A percentile compares a stretch with the other conserved stretches of the same genome.
These are phyloP conservation scores for Sphaerostilbella broomeana DNA, from an alignment of 2,329 filamentous ascomycete genomes.

Conservation along the genomic window DNA sequence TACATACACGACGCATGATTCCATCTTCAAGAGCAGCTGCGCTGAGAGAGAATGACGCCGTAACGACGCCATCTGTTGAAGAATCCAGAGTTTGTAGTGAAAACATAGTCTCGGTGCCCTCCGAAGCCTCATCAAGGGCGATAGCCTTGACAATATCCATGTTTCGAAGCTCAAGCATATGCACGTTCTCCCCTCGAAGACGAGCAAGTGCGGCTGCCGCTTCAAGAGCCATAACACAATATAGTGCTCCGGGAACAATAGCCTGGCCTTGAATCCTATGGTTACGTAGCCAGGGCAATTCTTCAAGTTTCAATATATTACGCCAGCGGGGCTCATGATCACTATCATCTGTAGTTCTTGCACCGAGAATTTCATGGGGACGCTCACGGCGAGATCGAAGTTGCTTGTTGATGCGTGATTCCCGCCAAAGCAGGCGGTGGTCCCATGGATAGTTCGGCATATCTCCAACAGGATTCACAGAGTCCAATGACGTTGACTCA, in stretches of 20 bases:
- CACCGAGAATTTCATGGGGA: background rate
- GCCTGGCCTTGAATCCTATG: conserved; percentile 23
- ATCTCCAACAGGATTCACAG: background rate
- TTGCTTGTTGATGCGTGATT: background rate
- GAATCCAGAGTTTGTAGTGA: background rate
- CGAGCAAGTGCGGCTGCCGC: conserved; percentile 13
- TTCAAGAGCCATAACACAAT: conserved; percentile 32
- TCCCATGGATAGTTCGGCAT: conserved; percentile 1
- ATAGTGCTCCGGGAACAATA: conserved; percentile 22
- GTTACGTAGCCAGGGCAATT: conserved; percentile 33
- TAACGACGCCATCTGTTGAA: no score
- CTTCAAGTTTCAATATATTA: conserved; percentile 7
- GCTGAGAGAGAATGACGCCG: background rate
- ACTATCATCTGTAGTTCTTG: background rate
- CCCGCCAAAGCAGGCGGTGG: background rate
- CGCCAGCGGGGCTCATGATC: conserved; percentile 5
- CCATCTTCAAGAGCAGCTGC: no score
- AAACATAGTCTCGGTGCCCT: background rate
- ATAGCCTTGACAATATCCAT: conserved; percentile 8
- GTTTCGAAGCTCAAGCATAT: conserved; percentile 5
- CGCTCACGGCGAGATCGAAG: background rate
- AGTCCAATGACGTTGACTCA: no score
- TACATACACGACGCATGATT: no score
- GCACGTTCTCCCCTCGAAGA: background rate
- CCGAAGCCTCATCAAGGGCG: background rate